Evolutionary conservation across 2,329 filamentous ascomycete species (phyloP), one percentile per base, ranked within the genome.

Genomic region (Fusarium zealandicum): DNA sequence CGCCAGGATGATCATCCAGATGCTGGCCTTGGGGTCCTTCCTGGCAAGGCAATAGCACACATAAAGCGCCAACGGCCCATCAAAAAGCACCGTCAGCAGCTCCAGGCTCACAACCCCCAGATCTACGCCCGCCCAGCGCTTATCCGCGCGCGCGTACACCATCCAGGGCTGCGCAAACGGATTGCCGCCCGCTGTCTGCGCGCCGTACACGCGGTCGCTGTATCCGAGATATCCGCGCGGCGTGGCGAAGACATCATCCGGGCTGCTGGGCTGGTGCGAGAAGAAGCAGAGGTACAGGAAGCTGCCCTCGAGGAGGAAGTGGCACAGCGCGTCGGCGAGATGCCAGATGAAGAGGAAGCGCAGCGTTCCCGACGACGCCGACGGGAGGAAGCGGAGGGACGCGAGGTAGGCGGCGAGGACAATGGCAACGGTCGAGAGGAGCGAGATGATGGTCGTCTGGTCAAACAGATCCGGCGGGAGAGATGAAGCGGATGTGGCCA

Each of bases 251-350:
- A 76, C 71, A 16, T 58, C 50, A 35, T 25, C 59, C 67, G 51
- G 42, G 46, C 53, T 63, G 52, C 57, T 77, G 71, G 75, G 72
- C 7, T 79, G 67, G 70, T 75, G 80, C 9, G 77, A 79, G 81
- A 92, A 93, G 82, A 98, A 96, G 79, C 91, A 96, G 77, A 96
- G 91, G 81, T 92, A 97, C 18, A 97, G 85, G 75, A 92, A 98
- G 68, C 86, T 89, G 47, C 92, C 93, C 77, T 98, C 93, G 72
- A 98, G 89, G 72, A 92, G 80, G 75, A 96, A 86, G 78, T 99
- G 95, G 69, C 93, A 93, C 36, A 97, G 82, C 27, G 91, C 91
- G 73, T 97, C 93, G 76, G 96, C 96, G 31, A 90, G 83, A 78
- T 97, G 93, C 93, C 93, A 97, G 76, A 96, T 84, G 81, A 96